A percentile compares a stretch with the other conserved stretches of the same genome.
These are phyloP conservation scores for Diaporthe capsici DNA, from an alignment of 2,329 filamentous ascomycete genomes.

Conservation along the genomic window DNA sequence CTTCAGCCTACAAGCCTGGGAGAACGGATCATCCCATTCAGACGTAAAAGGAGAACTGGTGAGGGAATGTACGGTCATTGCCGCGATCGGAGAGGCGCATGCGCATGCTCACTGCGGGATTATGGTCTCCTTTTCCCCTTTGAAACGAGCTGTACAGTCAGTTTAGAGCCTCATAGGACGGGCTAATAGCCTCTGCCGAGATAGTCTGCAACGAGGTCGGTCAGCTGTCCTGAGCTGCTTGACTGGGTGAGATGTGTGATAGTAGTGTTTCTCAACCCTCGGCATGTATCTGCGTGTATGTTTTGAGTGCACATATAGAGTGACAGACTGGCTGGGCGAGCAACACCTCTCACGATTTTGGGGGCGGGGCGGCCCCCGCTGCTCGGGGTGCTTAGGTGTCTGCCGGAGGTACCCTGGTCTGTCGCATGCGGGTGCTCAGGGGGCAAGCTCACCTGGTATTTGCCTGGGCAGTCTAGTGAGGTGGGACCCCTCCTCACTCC, in stretches of 20 bases:
- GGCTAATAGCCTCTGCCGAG: neutral
- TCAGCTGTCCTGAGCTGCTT: neutral
- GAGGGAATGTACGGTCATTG: neutral
- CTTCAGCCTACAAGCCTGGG: neutral
- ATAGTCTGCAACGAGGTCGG: neutral
- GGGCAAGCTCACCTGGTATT: conserved; percentile 15
- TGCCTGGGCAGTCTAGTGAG: conserved; percentile 10
- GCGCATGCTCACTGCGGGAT: neutral
- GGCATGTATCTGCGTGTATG: neutral
- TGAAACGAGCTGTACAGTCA: neutral
- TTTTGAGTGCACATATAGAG: neutral
- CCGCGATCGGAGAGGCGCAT: neutral
- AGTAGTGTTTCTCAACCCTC: neutral
- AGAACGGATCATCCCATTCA: neutral
- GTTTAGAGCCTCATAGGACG: neutral
- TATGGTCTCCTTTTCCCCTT: no score
- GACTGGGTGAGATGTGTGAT: neutral
- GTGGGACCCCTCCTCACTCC: conserved; percentile 1
- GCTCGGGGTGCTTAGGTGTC: neutral
- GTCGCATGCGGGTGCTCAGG: conserved; percentile 24
- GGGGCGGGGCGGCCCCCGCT: neutral
- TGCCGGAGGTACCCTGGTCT: conserved; percentile 11
- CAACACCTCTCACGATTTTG: neutral
- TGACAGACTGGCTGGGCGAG: neutral
- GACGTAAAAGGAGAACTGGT: neutral